phyloP scores from a whole-genome alignment of 108 stramenopile species.

The Cyclotella kingstonii region DNA sequence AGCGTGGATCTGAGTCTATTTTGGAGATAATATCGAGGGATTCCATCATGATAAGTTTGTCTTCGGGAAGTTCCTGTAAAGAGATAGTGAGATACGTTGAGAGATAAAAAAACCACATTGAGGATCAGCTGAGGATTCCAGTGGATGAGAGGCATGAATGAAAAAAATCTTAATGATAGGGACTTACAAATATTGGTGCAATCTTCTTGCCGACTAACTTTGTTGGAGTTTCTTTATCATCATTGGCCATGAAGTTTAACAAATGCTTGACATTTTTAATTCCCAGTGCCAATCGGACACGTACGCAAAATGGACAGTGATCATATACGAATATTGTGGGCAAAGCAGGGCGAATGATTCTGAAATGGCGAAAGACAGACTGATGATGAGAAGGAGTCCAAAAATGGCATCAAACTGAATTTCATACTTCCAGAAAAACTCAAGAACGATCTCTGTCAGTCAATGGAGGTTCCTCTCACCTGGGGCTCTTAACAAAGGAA shows the following conservation, averaged over 20 bases:
- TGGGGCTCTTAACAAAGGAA: no score
- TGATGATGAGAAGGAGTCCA: no score
- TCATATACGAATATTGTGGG: conserved; percentile 94
- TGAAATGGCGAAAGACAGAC: neutral
- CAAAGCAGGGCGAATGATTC: conserved; percentile 50
- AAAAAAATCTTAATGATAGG: neutral
- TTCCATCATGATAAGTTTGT: conserved; percentile 86
- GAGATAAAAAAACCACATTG: neutral
- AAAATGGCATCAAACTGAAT: no score
- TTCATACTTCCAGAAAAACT: no score
- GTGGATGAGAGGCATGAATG: neutral
- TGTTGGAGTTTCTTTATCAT: conserved; percentile 90
- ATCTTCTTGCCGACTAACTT: conserved; percentile 94
- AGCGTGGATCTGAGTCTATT: conserved; percentile 86
- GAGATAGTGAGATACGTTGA: neutral
- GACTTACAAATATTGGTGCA: conserved; percentile 93
- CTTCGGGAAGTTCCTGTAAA: conserved; percentile 61
- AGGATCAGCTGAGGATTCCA: neutral
- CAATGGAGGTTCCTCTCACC: no score
- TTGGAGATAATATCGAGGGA: conserved; percentile 92
- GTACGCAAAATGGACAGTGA: conserved; percentile 97
- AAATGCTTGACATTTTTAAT: conserved; percentile 91
- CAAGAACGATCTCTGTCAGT: no score
- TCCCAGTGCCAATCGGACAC: conserved; percentile 91
- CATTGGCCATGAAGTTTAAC: conserved; percentile 88